Evolutionary conservation across 2,329 filamentous ascomycete genomes (phyloP).

Genomic region (Arachnomyces sp.): DNA sequence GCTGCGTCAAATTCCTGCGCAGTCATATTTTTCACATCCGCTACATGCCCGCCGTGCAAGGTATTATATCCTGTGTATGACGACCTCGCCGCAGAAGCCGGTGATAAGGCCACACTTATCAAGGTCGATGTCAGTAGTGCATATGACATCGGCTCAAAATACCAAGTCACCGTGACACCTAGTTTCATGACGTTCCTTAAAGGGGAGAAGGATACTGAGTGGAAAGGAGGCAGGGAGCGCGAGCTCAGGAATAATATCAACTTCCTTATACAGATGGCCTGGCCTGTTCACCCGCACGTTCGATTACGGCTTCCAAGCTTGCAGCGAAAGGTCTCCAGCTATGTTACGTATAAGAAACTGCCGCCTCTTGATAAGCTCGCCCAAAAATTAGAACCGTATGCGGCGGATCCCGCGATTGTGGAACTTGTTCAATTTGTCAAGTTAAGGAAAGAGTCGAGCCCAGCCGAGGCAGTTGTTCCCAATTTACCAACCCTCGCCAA

Average conservation of each 20-base stretch:
- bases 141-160: slow-evolving; percentile 56
- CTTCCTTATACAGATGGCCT: slow-evolving; percentile 66
- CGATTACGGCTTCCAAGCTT: slow-evolving; percentile 64
- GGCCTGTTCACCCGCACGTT: slow-evolving; percentile 68
- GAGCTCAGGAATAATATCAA: slow-evolving; percentile 64
- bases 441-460: slow-evolving; percentile 48
- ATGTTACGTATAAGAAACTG: slow-evolving; percentile 68
- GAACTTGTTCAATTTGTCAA: slow-evolving; percentile 66
- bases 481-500: slow-evolving; percentile 58
- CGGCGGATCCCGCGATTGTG: slow-evolving; percentile 54
- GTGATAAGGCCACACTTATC: slow-evolving; percentile 62
- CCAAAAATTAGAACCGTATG: slow-evolving; percentile 62
- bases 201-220: slow-evolving; percentile 68
- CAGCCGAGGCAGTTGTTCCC: slow-evolving; percentile 62
- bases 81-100: slow-evolving; percentile 66
- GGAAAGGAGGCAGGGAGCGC: slow-evolving; percentile 67
- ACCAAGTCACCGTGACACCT: slow-evolving; percentile 67
- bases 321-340: slow-evolving; percentile 54
- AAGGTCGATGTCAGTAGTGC: slow-evolving; percentile 72
- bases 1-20: slow-evolving; percentile 61
- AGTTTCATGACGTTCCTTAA: slow-evolving; percentile 81
- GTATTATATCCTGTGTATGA: slow-evolving; percentile 75
- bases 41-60: slow-evolving; percentile 79
- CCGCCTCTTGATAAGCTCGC: slow-evolving; percentile 78
- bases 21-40: slow-evolving; percentile 86